These are phyloP conservation scores for Macadamia integrifolia DNA, from an alignment of 164 flowering plant species.

Conservation along the genomic window DNA sequence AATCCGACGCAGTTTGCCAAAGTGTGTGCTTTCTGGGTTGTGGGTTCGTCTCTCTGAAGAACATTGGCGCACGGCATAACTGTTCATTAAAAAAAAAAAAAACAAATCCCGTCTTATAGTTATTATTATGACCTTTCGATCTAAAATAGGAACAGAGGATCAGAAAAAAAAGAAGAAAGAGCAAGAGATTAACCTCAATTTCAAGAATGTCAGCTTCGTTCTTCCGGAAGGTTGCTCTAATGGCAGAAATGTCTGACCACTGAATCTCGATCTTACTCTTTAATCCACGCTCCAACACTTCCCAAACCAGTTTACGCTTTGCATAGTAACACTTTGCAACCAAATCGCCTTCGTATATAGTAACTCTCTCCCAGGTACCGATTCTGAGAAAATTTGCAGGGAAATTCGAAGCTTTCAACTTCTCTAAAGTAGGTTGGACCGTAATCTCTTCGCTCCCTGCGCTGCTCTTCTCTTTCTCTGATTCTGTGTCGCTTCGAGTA, in stretches of 20 bases:
- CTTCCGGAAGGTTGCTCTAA: constrained; percentile 18
- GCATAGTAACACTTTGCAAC: constrained; percentile 39
- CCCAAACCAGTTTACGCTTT: constrained; percentile 50
- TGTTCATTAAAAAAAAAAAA: constrained; percentile 13
- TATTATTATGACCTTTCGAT: no score
- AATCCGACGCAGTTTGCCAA: constrained; percentile 33
- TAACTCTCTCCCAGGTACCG: constrained; percentile 44
- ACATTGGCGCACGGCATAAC: constrained; percentile 31
- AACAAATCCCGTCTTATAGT: no score
- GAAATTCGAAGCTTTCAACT: constrained; percentile 43
- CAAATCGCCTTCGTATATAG: constrained; percentile 29
- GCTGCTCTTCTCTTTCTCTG: background rate
- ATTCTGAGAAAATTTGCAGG: constrained; percentile 27
- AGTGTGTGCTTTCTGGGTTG: constrained; percentile 42
- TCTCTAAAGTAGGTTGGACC: constrained; percentile 10
- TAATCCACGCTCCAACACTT: constrained; percentile 25
- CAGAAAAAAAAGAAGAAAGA: background rate
- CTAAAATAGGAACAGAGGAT: background rate
- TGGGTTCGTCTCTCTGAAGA: constrained; percentile 33
- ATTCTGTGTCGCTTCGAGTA: background rate
- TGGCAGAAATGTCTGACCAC: constrained; percentile 36
- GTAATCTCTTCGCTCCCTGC: background rate
- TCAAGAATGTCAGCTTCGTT: constrained; percentile 30
- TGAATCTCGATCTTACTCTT: constrained; percentile 48
- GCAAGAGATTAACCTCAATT: constrained; percentile 32